Base-by-base conservation (phyloP, 768 basidiomycete species). In the Lentinula sp. region DNA sequence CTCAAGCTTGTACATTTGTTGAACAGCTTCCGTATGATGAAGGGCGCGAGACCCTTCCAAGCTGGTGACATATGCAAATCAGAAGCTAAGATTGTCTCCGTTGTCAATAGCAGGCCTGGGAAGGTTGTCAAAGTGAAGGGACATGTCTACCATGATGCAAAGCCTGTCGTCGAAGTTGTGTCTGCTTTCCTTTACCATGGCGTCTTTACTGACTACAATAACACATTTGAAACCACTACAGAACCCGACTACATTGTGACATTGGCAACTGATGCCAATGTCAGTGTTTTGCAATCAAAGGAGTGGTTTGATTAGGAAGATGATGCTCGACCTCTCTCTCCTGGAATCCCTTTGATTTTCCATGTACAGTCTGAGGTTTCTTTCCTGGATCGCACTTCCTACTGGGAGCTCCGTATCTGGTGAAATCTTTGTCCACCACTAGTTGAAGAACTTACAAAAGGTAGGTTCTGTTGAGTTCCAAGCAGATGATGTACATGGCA, bases 251-350 rank as follows among this genome's bases (percentile, higher is more conserved):
- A 96, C 72, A 71, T 86, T 33, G 88, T 99, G 16, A 79, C 86
- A 37, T 69, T 97, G 62, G 77, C 80, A 36, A 86, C 81, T 5
- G 88, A 93, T 64, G 90, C 93, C 2, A 83, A 82, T 36, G 87
- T 98, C 64, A 95, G 93, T 43, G 93, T 98, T 16, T 79, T 99
- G 6, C 86, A 90, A 70, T 93, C 92, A 50, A 99, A 99, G 78
- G 91, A 96, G 70, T 99, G 97, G 97, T 95, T 98, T 75, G 86
- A 88, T 54, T 98, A 95, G 96, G 87, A 90, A 56, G 88, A 96
- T 68, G 86, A 91, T 48, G 77, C 85, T 6, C 81, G 82, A 60
- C 89, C 93, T 28, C 85, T 95, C 53, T 76, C 84, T 46, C 83
- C 89, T 7, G 95, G 95, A 23, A 88, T 88, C 39, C 83, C 84